phyloP scores from a whole-genome alignment of 108 stramenopile genomes.

The Discostella stelligeroides region DNA sequence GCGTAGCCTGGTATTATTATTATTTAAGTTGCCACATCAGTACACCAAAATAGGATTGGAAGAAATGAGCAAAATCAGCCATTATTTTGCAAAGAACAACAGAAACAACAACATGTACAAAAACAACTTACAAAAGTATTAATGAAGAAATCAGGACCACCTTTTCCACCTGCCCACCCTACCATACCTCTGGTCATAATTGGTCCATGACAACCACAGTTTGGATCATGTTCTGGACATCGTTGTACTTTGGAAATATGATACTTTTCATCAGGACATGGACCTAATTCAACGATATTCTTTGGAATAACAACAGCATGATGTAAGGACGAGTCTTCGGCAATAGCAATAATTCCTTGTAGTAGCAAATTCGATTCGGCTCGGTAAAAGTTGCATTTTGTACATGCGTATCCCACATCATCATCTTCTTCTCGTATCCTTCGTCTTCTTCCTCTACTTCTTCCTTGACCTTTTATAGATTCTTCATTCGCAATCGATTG shows the following conservation, averaged over 20 bases:
- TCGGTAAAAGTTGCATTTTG: slow-evolving; percentile 81
- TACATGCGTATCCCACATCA: no score
- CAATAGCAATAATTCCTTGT: slow-evolving; percentile 62
- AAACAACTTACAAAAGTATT: slow-evolving; percentile 46
- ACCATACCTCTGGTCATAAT: slow-evolving; percentile 78
- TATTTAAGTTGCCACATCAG: no score
- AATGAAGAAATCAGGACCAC: slow-evolving; percentile 82
- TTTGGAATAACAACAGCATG: no score
- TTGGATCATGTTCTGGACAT: slow-evolving; percentile 68
- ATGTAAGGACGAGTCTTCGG: slow-evolving; percentile 6
- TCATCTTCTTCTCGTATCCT: no score
- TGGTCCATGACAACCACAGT: slow-evolving; percentile 78
- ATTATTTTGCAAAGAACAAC: no score
- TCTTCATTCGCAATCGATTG: slow-evolving; percentile 46
- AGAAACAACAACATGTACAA: background rate
- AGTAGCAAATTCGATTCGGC: slow-evolving; percentile 69
- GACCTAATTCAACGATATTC: no score
- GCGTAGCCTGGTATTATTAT: no score
- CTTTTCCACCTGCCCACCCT: slow-evolving; percentile 75
- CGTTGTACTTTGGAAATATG: slow-evolving; percentile 23
- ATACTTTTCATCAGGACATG: slow-evolving; percentile 54
- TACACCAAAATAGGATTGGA: no score
- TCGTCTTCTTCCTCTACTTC: no score
- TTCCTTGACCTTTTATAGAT: no score
- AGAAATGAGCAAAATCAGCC: no score